phyloP scores from a whole-genome alignment of 2,329 filamentous ascomycete genomes.

The Aspergillus uvarum region DNA sequence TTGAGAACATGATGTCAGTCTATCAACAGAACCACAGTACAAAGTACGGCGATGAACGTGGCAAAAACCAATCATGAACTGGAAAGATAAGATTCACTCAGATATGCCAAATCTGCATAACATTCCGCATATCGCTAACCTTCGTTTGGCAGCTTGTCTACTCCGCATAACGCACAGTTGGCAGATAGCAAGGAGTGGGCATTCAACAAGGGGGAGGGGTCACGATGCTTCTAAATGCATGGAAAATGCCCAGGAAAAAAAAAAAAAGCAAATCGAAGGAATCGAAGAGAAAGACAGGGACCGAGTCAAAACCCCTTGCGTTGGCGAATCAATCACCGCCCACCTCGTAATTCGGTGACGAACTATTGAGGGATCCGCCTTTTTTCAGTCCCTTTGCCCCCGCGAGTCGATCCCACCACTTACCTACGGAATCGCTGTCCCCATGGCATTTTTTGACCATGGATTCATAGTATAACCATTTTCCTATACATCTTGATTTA shows the following conservation, averaged over 20 bases:
- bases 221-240: neutral
- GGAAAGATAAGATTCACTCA: neutral
- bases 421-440: neutral
- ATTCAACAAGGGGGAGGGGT: neutral
- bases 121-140: neutral
- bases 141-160: neutral
- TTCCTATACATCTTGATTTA: too few relatives aligned
- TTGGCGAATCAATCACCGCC: neutral
- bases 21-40: too few relatives aligned
- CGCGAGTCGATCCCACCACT: neutral
- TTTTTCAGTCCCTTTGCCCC: neutral
- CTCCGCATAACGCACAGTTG: neutral
- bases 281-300: neutral
- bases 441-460: neutral
- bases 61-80: neutral
- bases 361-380: neutral
- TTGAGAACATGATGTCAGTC: neutral
- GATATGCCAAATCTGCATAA: neutral
- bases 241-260: neutral
- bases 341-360: neutral
- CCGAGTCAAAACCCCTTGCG: neutral
- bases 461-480: too few relatives aligned
- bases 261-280: neutral
- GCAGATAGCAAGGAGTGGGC: neutral
- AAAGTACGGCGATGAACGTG: neutral